Conservation (phyloP, 1,284 basidiomycete genomes). For the Termitomyces sp. region DNA sequence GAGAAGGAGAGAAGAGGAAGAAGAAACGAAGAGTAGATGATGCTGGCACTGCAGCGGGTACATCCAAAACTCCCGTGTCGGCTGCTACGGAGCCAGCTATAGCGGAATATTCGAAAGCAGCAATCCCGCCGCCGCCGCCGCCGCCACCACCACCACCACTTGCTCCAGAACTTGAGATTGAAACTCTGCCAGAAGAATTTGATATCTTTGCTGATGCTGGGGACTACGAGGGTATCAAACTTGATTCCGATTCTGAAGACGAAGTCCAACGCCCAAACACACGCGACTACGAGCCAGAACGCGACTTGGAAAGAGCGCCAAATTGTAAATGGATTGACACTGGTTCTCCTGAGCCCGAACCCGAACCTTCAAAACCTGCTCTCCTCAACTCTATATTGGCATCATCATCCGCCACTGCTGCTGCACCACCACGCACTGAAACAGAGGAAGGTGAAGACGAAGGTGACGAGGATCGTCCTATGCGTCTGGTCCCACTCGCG, state of each 20-base stretch:
- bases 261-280: slow-evolving; percentile 14
- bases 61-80: not conserved
- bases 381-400: slow-evolving; percentile 14
- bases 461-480: slow-evolving; percentile 40
- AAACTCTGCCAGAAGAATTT: slow-evolving; percentile 46
- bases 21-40: slow-evolving; percentile 39
- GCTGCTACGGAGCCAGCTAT: not conserved
- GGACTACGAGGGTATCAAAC: slow-evolving; percentile 65
- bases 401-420: slow-evolving; percentile 4
- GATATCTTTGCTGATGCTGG: slow-evolving; percentile 86
- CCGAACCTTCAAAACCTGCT: slow-evolving; percentile 13
- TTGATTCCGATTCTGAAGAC: slow-evolving; percentile 54
- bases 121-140: slow-evolving; percentile 1
- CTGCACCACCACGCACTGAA: not conserved
- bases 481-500: slow-evolving; percentile 62
- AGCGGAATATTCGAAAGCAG: slow-evolving; percentile 15
- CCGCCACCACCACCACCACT: slow-evolving; percentile 8
- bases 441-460: slow-evolving; percentile 38
- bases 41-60: not conserved
- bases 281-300: not conserved
- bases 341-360: slow-evolving; percentile 18
- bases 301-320: not conserved
- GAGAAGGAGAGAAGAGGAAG: slow-evolving; percentile 41
- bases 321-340: slow-evolving; percentile 23
- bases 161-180: slow-evolving; percentile 25